phyloP scores from a whole-genome alignment of 345 rosid genomes.

The Brassica rapa region DNA sequence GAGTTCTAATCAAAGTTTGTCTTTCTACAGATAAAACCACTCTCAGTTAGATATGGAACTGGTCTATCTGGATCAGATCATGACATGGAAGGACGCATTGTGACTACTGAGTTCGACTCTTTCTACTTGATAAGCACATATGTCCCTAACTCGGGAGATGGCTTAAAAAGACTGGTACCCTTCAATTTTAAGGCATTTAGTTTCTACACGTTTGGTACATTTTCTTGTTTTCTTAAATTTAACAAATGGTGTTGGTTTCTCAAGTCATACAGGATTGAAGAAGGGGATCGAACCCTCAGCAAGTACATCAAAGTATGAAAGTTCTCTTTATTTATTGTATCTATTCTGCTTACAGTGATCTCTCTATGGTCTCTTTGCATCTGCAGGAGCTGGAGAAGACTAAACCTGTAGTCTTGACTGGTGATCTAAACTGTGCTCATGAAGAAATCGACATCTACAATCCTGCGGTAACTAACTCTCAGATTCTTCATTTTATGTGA shows the following conservation, averaged over 20 bases:
- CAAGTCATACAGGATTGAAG: conserved; percentile 67
- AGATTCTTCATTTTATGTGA: background rate
- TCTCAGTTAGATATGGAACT: conserved; percentile 81
- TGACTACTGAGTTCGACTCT: conserved; percentile 83
- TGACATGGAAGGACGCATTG: conserved; percentile 84
- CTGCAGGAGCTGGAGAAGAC: conserved; percentile 86
- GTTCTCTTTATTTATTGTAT: background rate
- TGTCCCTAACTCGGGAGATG: conserved; percentile 97
- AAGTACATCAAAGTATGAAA: conserved; percentile 72
- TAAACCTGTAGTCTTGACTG: conserved; percentile 93
- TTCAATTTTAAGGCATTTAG: conserved; percentile 6
- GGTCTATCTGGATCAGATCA: conserved; percentile 78
- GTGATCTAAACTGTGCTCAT: conserved; percentile 95
- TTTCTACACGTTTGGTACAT: conserved; percentile 8
- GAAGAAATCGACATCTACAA: conserved; percentile 87
- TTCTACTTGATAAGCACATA: conserved; percentile 72
- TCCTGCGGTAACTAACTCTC: conserved; percentile 62
- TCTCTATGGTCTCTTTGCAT: background rate
- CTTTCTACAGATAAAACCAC: conserved; percentile 75
- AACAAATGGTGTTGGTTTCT: conserved; percentile 29
- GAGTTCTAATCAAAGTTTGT: conserved; percentile 24
- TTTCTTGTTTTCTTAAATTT: background rate
- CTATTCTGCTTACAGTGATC: background rate
- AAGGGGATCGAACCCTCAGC: conserved; percentile 89
- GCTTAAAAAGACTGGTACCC: conserved; percentile 88